Evolutionary conservation across 2,329 filamentous ascomycete species (phyloP).

Genomic region (Fusarium agapanthi): DNA sequence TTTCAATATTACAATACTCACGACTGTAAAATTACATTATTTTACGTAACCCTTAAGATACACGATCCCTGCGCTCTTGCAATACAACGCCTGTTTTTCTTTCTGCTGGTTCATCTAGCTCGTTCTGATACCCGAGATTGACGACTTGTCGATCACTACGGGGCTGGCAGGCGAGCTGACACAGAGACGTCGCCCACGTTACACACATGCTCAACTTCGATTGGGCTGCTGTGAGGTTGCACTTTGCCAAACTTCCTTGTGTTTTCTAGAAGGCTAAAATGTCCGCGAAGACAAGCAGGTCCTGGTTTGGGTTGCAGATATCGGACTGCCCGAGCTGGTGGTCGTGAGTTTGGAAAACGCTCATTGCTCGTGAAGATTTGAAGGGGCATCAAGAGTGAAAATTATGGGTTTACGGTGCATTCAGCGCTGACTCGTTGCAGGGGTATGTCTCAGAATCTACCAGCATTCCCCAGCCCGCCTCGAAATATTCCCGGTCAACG

Average conservation of each 20-base stretch:
- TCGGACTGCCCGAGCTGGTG: slow-evolving; percentile 19
- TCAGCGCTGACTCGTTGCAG: slow-evolving; percentile 20
- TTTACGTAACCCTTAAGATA: slow-evolving; percentile 16
- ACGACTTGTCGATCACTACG: slow-evolving; percentile 41
- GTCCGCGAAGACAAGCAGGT: slow-evolving; percentile 8
- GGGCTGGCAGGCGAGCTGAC: slow-evolving; percentile 30
- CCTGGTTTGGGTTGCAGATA: slow-evolving; percentile 23
- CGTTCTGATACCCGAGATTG: slow-evolving; percentile 43
- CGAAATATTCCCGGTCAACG: slow-evolving; percentile 17
- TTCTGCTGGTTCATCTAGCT: slow-evolving; percentile 23
- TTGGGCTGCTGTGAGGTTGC: slow-evolving; percentile 20
- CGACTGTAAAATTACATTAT: neutral
- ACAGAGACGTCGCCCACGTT: slow-evolving; percentile 22
- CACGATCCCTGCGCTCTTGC: neutral
- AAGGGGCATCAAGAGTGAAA: slow-evolving; percentile 29
- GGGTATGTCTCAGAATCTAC: slow-evolving; percentile 41
- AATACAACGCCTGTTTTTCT: slow-evolving; percentile 13
- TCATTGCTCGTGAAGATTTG: slow-evolving; percentile 37
- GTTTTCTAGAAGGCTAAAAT: slow-evolving; percentile 37
- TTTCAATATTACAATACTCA: neutral
- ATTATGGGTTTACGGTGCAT: slow-evolving; percentile 25
- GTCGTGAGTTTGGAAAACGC: slow-evolving; percentile 9
- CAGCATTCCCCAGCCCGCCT: slow-evolving; percentile 43
- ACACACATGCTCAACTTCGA: slow-evolving; percentile 29
- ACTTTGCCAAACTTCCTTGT: slow-evolving; percentile 1